Evolutionary conservation across 495 filamentous ascomycete species (phyloP).

Genomic region (Barbatosphaeria neglecta): DNA sequence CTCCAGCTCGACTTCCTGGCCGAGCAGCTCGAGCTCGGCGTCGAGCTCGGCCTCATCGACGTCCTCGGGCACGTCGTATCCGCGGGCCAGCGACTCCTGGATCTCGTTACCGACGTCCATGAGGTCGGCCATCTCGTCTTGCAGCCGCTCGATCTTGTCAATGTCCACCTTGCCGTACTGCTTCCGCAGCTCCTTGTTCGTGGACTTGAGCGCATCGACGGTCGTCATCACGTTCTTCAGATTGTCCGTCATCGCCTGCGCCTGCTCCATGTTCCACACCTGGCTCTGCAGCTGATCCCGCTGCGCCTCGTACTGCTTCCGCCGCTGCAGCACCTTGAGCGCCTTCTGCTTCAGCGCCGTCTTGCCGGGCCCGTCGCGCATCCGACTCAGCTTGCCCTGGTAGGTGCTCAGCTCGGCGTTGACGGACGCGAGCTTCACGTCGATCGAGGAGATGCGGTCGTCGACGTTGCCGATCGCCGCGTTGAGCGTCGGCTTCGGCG

Average conservation of each 20-base stretch:
- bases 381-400: constrained; percentile 78
- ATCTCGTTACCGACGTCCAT: constrained; percentile 99
- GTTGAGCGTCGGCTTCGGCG: constrained; percentile 83
- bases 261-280: constrained; percentile 99
- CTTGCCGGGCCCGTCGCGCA: constrained; percentile 95
- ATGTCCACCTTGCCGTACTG: constrained; percentile 97
- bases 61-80: constrained; percentile 94
- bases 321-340: constrained; percentile 88
- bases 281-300: constrained; percentile 91
- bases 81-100: constrained; percentile 84
- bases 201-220: constrained; percentile 92
- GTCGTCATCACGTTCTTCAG: constrained; percentile 98
- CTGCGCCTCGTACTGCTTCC: constrained; percentile 90
- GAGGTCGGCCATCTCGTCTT: constrained; percentile 98
- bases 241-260: constrained; percentile 98
- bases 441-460: constrained; percentile 73
- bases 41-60: constrained; percentile 97
- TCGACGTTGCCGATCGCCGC: constrained; percentile 85
- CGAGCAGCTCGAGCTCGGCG: constrained; percentile 88
- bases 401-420: constrained; percentile 85
- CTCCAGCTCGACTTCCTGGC: constrained; percentile 77
- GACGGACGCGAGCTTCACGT: constrained; percentile 86
- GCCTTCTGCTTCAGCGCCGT: constrained; percentile 87
- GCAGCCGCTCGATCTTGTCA: constrained; percentile 93
- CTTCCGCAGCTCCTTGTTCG: constrained; percentile 83